These are phyloP conservation scores for Globisporangium radiosum DNA, from an alignment of 352 stramenopile species.

Conservation along the genomic window DNA sequence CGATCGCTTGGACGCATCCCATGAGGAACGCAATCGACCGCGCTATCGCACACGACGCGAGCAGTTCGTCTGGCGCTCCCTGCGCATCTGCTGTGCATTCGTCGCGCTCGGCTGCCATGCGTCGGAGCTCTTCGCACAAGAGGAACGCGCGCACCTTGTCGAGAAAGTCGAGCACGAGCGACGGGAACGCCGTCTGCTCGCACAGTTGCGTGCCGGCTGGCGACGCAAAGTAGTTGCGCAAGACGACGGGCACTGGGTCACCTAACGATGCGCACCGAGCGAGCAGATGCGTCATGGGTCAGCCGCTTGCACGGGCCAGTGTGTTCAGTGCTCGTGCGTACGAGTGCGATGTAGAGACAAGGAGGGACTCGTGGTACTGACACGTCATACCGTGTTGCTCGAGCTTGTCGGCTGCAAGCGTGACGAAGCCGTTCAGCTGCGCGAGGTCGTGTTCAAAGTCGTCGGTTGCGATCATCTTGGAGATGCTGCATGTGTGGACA, in stretches of 20 bases:
- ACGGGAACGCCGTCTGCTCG: conserved; percentile 64
- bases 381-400: conserved; percentile 30
- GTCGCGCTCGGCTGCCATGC: conserved; percentile 9
- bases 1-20: conserved; percentile 52
- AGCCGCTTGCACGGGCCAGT: too few relatives aligned
- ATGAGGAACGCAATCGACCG: conserved; percentile 46
- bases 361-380: too few relatives aligned
- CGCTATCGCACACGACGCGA: conserved; percentile 19
- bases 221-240: conserved; percentile 52
- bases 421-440: conserved; percentile 37
- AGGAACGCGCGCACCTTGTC: conserved; percentile 42
- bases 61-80: neutral
- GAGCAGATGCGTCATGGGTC: neutral
- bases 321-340: too few relatives aligned
- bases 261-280: conserved; percentile 14
- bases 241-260: conserved; percentile 23
- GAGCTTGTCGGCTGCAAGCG: conserved; percentile 33
- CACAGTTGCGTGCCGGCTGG: conserved; percentile 34
- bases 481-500: conserved; percentile 23
- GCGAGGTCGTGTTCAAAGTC: conserved; percentile 30
- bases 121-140: conserved; percentile 36
- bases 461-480: conserved; percentile 31
- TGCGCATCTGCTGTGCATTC: neutral
- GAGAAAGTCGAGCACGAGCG: conserved; percentile 59
- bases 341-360: too few relatives aligned